These are phyloP conservation scores for Durusdinium trenchii DNA, from an alignment of 73 alveolate species.

Conservation along the genomic window DNA sequence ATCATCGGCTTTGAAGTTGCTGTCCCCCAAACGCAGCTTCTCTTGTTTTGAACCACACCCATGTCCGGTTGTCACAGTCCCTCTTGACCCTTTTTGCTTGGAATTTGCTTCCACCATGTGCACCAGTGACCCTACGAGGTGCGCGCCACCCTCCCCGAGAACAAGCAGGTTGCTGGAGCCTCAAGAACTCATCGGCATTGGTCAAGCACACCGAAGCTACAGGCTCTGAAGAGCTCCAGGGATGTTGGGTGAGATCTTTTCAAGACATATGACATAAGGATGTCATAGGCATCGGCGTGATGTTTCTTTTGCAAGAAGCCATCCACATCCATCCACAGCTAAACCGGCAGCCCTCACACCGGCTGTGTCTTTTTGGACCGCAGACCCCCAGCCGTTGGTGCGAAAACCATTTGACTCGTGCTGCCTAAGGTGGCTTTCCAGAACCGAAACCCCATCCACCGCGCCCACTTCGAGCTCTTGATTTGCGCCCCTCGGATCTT, in stretches of 20 bases:
- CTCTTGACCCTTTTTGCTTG: not conserved
- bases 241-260: not conserved
- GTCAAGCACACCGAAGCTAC: not conserved
- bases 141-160: slow-evolving; percentile 87
- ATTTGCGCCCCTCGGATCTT: slow-evolving; percentile 7
- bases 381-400: not conserved
- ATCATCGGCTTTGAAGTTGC: no score
- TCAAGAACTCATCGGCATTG: not conserved
- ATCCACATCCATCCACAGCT: no score
- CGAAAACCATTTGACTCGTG: not conserved
- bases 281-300: not conserved
- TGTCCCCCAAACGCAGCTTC: no score
- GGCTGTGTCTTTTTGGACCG: not conserved
- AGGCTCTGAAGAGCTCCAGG: not conserved
- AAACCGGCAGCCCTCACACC: no score
- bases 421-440: slow-evolving; percentile 82
- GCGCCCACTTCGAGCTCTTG: slow-evolving; percentile 95
- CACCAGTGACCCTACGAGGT: no score
- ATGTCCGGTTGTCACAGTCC: no score
- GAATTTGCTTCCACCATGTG: no score
- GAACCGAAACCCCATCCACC: slow-evolving; percentile 95
- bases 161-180: slow-evolving; percentile 84
- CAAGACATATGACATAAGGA: not conserved
- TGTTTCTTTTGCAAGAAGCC: not conserved
- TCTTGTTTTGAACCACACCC: no score